Base-by-base conservation (phyloP, 164 flowering plant species). In the Annona cherimola region DNA sequence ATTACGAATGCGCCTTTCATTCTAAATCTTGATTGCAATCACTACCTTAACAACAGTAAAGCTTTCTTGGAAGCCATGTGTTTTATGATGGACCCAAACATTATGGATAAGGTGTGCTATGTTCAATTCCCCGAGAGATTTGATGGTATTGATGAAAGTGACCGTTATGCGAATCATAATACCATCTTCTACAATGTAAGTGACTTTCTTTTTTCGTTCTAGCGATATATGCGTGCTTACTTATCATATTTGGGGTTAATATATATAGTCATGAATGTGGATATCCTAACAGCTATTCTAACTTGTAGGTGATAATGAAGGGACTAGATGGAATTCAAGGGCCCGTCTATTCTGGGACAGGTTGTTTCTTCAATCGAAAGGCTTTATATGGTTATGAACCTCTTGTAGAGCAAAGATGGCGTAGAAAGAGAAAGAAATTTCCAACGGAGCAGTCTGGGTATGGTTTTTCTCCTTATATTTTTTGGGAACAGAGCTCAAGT, bases 301-400 rank as follows among this genome's bases (percentile, higher is more conserved):
- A 55, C 60, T 5, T 66, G 69, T 71, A 82, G 85, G 76, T 80
- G 60, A 80, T 68, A 42, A 61, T 82, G 81, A 82, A 80, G 75
- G 78, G 85, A 45, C 78, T 82, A 62, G 85, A 82, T 66, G 83
- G 85, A 62, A 80, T 82, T 69, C 85, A 82, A 61, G 85, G 85
- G 43, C 83, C 83, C 20, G 45, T 82, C 63, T 78, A 74, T 72
- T 73, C 80, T 60, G 83, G 83, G 45, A 76, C 81, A 12, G 83
- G 85, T 9, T 80, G 85, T 63, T 70, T 82, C 63, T 82, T 82
- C 73, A 78, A 76, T 78, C 64, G 84, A 45, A 81, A 78, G 78
- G 81, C 85, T 19, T 75, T 83, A 26, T 83, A 83, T 73, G 83
- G 85, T 20, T 80, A 75, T 71, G 82, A 77, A 18, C 82, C 77